A percentile compares a stretch with the other conserved stretches of the same genome.
These are phyloP conservation scores for Dimocarpus longan DNA, from an alignment of 345 rosid genomes.

Conservation along the genomic window DNA sequence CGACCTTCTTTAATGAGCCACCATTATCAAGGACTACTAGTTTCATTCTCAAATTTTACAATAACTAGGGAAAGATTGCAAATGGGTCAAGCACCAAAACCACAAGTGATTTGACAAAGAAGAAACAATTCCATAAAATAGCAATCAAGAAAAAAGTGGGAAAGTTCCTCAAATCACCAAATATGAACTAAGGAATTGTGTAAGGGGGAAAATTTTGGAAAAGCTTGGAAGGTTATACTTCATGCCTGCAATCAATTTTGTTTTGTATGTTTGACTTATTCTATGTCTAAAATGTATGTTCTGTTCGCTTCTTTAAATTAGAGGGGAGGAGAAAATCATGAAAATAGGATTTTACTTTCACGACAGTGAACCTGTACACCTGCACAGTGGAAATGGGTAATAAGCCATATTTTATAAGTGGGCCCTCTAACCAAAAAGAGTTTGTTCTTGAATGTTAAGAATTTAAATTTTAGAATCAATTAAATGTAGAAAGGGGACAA, in stretches of 20 bases:
- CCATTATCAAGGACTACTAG: neutral
- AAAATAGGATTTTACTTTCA: slow-evolving; percentile 34
- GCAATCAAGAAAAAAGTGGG: neutral
- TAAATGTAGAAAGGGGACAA: slow-evolving; percentile 18
- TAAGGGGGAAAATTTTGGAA: neutral
- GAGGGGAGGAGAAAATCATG: neutral
- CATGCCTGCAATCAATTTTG: neutral
- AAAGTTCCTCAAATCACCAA: neutral
- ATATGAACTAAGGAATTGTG: neutral
- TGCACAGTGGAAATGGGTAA: slow-evolving; percentile 50
- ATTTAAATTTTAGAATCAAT: neutral
- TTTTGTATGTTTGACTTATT: neutral
- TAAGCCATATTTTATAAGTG: slow-evolving; percentile 33
- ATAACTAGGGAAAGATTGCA: neutral
- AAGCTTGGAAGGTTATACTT: neutral
- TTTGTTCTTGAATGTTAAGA: neutral
- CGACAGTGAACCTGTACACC: slow-evolving; percentile 46
- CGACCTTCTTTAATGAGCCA: neutral
- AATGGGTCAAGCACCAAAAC: neutral
- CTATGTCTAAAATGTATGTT: neutral
- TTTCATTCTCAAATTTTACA: neutral
- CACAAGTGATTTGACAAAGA: neutral
- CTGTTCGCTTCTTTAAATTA: slow-evolving; percentile 6
- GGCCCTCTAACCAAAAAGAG: slow-evolving; percentile 19
- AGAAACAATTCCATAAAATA: neutral